Percentiles rank a stretch among this genome's conserved stretches.
Conservation (phyloP, 306 rosid genomes). For the Castanea mollissima region DNA sequence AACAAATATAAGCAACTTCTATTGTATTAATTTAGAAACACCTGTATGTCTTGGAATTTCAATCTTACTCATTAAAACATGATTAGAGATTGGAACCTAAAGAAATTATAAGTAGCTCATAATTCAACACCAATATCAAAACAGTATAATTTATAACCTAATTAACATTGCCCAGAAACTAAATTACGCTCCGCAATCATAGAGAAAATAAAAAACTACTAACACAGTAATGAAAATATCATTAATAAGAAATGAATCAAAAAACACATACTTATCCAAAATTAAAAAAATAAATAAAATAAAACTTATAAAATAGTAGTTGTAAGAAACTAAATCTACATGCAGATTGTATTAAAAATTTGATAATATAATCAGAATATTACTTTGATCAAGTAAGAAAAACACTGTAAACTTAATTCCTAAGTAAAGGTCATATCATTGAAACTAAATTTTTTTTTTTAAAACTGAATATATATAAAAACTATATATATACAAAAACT, state of each 20-base stretch:
- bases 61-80: neutral
- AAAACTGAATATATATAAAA: neutral
- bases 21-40: neutral
- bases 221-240: neutral
- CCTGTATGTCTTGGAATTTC: neutral
- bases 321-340: constrained; percentile 22
- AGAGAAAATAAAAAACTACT: neutral
- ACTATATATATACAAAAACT: neutral
- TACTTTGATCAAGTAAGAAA: constrained; percentile 7
- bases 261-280: neutral
- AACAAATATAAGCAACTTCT: neutral
- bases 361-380: constrained; percentile 6
- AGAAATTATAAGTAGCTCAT: neutral
- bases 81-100: neutral
- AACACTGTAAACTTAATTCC: neutral
- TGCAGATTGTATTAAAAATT: constrained; percentile 29
- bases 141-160: neutral
- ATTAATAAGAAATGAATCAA: neutral
- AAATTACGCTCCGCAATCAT: neutral
- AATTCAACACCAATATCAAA: neutral
- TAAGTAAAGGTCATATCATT: neutral
- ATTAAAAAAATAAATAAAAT: constrained; percentile 10
- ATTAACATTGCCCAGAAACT: neutral
- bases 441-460: too few species aligned
- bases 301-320: neutral